A percentile compares a stretch with the other conserved stretches of the same genome.
phyloP scores from a whole-genome alignment of 2,329 filamentous ascomycete genomes.

The Penicillium brasilianum region DNA sequence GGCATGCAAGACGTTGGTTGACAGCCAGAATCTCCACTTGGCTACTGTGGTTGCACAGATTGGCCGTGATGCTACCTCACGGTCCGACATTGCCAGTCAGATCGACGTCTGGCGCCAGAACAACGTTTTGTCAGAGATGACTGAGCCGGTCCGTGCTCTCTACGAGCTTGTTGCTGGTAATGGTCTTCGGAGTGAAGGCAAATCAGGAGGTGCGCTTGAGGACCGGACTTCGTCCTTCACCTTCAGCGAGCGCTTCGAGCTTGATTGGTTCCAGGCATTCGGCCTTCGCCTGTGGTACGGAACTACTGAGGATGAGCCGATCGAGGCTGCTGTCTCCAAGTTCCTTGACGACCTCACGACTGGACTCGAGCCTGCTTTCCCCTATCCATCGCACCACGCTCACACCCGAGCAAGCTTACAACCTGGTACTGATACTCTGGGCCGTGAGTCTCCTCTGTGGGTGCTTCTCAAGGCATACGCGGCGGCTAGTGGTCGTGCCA shows the following conservation, averaged over 20 bases:
- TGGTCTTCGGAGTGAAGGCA: constrained; percentile 79
- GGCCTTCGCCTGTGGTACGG: constrained; percentile 90
- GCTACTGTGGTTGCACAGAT: constrained; percentile 84
- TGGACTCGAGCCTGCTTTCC: constrained; percentile 70
- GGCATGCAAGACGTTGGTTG: constrained; percentile 78
- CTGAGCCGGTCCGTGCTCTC: constrained; percentile 78
- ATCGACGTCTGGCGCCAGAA: constrained; percentile 82
- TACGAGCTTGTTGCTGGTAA: constrained; percentile 91
- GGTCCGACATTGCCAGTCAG: constrained; percentile 77
- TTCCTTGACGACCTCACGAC: constrained; percentile 76
- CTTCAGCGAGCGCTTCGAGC: constrained; percentile 79
- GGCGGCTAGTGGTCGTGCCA: constrained; percentile 39
- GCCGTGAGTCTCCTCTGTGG: constrained; percentile 79
- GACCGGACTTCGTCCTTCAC: constrained; percentile 80
- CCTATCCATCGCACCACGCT: constrained; percentile 73
- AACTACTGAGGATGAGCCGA: constrained; percentile 68
- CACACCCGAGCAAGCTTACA: constrained; percentile 64
- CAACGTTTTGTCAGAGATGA: constrained; percentile 85
- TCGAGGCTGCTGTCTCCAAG: constrained; percentile 72
- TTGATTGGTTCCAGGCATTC: constrained; percentile 94
- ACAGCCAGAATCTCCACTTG: constrained; percentile 79
- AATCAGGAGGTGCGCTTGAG: constrained; percentile 71
- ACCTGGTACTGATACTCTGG: constrained; percentile 61
- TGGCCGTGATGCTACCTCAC: constrained; percentile 71
- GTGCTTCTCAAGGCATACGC: constrained; percentile 83